A percentile compares a stretch with the other conserved stretches of the same genome.
Evolutionary conservation across 768 basidiomycete genomes (phyloP).

Genomic region (Hydnomerulius pinastri): DNA sequence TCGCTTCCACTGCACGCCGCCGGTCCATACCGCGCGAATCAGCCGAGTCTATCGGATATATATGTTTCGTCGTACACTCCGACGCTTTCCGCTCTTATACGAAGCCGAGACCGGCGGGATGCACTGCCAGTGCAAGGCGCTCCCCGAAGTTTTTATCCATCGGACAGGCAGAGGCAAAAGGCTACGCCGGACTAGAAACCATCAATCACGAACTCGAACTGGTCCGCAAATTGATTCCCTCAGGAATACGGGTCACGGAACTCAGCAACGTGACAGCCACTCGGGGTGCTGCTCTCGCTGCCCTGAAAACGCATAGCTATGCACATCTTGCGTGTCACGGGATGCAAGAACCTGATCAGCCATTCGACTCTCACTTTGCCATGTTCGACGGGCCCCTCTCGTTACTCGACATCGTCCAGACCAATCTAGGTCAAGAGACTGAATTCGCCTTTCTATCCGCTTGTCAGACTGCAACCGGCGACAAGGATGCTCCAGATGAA

Average conservation of each 20-base stretch:
- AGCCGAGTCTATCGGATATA: conserved; percentile 21
- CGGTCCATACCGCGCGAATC: conserved; percentile 12
- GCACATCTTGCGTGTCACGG: conserved; percentile 33
- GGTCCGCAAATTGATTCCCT: conserved; percentile 12
- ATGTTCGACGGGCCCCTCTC: conserved; percentile 19
- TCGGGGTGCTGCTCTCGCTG: conserved; percentile 5
- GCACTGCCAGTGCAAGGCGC: neutral
- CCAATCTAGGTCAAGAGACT: conserved; percentile 6
- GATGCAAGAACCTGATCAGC: conserved; percentile 7
- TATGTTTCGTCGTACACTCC: conserved; percentile 35
- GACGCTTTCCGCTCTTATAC: conserved; percentile 28
- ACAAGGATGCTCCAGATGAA: conserved; percentile 25
- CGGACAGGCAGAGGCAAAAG: conserved; percentile 17
- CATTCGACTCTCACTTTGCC: conserved; percentile 22
- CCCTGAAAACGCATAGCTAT: conserved; percentile 17
- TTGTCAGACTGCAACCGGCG: conserved; percentile 30
- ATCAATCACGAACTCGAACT: conserved; percentile 16
- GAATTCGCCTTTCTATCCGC: conserved; percentile 35
- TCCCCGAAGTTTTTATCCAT: conserved; percentile 15
- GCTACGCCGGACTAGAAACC: neutral
- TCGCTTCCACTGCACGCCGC: conserved; percentile 33
- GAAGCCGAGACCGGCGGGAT: conserved; percentile 7
- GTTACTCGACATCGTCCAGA: conserved; percentile 24
- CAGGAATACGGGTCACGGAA: conserved; percentile 7
- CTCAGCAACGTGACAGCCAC: conserved; percentile 17